A percentile compares a stretch with the other conserved stretches of the same genome.
phyloP scores from a whole-genome alignment of 1,284 basidiomycete species.

The Fomitiporia mediterranea region DNA sequence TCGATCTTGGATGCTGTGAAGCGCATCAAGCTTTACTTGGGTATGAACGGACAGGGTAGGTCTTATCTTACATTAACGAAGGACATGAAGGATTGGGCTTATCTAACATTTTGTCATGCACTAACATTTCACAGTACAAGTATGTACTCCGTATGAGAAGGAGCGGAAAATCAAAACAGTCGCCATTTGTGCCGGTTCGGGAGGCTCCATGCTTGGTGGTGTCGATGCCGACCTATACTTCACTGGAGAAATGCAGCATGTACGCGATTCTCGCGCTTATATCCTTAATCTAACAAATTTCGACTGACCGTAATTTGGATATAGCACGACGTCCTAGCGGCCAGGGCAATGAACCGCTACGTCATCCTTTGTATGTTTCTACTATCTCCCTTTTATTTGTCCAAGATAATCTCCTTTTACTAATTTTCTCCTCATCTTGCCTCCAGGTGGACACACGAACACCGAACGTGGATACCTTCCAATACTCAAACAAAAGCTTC shows the following conservation, averaged over 20 bases:
- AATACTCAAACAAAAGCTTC: conserved; percentile 54
- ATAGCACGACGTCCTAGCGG: conserved; percentile 81
- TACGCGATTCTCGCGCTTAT: conserved; percentile 34
- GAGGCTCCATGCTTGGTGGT: conserved; percentile 67
- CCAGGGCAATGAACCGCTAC: conserved; percentile 64
- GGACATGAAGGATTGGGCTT: no score
- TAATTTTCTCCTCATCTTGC: background rate
- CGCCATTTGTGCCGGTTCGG: conserved; percentile 85
- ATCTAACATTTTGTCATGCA: background rate
- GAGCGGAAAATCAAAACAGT: conserved; percentile 44
- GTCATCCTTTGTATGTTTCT: conserved; percentile 78
- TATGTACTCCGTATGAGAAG: conserved; percentile 49
- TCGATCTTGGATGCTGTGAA: conserved; percentile 54
- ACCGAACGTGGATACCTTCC: conserved; percentile 84
- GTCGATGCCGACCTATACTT: conserved; percentile 77
- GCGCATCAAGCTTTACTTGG: conserved; percentile 67
- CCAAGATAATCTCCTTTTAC: background rate
- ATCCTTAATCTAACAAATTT: conserved; percentile 5
- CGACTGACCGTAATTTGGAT: background rate
- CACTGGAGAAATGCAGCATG: conserved; percentile 91
- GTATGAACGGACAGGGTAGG: conserved; percentile 55
- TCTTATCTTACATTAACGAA: conserved; percentile 20
- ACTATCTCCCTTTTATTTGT: conserved; percentile 22
- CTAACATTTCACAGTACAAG: conserved; percentile 58
- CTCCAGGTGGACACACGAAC: conserved; percentile 74